A percentile compares a stretch with the other conserved stretches of the same genome.
phyloP scores from a whole-genome alignment of 2,329 filamentous ascomycete genomes.

The Pyricularia pennisetigena region DNA sequence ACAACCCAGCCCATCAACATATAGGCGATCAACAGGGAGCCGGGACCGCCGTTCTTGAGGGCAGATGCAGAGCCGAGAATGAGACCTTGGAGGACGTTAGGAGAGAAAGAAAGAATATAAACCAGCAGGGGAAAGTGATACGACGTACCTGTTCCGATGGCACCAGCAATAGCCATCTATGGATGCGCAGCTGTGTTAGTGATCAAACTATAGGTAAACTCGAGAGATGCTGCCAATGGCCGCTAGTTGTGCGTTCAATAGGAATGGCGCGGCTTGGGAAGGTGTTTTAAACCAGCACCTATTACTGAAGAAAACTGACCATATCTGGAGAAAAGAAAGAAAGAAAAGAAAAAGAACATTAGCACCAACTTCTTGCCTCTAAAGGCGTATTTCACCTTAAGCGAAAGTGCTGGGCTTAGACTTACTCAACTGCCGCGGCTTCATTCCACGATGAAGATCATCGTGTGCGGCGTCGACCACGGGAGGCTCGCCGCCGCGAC shows the following conservation, averaged over 20 bases:
- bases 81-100: constrained; percentile 18
- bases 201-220: not conserved
- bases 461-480: constrained; percentile 11
- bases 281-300: not conserved
- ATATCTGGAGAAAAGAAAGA: not conserved
- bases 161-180: constrained; percentile 25
- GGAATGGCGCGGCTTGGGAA: not conserved
- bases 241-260: not conserved
- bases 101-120: not conserved
- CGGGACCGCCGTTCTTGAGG: constrained; percentile 35
- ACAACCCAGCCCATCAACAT: constrained; percentile 32
- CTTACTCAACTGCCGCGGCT: constrained; percentile 18
- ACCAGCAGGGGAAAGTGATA: not conserved
- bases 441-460: constrained; percentile 20
- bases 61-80: constrained; percentile 42
- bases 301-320: not conserved
- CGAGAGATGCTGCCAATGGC: not conserved
- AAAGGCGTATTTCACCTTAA: not conserved
- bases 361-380: not conserved
- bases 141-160: constrained; percentile 20
- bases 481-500: not conserved
- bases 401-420: too few species aligned
- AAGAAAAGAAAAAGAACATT: too few species aligned
- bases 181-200: not conserved
- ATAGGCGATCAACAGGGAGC: constrained; percentile 27